phyloP scores from a whole-genome alignment of 129 eudicot genomes.

The Scalesia atractyloides region DNA sequence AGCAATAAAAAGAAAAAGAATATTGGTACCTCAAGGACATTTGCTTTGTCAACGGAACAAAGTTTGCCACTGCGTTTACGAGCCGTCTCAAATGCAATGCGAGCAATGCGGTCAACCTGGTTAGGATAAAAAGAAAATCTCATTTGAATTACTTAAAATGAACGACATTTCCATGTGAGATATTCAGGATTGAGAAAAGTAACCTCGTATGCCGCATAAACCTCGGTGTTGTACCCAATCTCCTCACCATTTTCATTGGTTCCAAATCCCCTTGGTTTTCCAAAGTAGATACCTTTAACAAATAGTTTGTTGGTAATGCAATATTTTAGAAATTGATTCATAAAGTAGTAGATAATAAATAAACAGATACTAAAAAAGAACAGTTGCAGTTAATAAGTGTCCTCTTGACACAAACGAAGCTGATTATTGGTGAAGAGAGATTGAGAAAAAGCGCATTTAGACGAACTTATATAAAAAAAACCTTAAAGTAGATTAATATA shows the following conservation, averaged over 20 bases:
- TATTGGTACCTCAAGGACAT: constrained; percentile 81
- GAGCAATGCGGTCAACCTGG: constrained; percentile 96
- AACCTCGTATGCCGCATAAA: constrained; percentile 89
- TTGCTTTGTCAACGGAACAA: constrained; percentile 98
- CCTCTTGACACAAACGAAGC: background rate
- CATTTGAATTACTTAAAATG: background rate
- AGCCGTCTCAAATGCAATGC: constrained; percentile 93
- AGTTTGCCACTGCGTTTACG: constrained; percentile 84
- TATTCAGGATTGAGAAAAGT: background rate
- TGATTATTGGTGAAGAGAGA: background rate
- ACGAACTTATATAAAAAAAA: background rate
- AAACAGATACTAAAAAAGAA: background rate
- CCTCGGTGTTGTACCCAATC: constrained; percentile 88
- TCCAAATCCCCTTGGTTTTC: constrained; percentile 94
- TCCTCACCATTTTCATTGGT: constrained; percentile 83
- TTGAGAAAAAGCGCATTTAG: background rate
- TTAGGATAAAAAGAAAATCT: constrained; percentile 1
- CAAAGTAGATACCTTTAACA: constrained; percentile 83
- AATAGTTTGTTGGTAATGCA: background rate
- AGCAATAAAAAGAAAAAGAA: too few species aligned
- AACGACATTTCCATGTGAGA: background rate
- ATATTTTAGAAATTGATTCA: background rate
- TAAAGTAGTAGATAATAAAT: background rate
- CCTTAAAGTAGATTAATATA: background rate
- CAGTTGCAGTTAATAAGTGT: background rate